A percentile compares a stretch with the other conserved stretches of the same genome.
Conservation (phyloP, 306 rosid species). For the Geum urbanum region DNA sequence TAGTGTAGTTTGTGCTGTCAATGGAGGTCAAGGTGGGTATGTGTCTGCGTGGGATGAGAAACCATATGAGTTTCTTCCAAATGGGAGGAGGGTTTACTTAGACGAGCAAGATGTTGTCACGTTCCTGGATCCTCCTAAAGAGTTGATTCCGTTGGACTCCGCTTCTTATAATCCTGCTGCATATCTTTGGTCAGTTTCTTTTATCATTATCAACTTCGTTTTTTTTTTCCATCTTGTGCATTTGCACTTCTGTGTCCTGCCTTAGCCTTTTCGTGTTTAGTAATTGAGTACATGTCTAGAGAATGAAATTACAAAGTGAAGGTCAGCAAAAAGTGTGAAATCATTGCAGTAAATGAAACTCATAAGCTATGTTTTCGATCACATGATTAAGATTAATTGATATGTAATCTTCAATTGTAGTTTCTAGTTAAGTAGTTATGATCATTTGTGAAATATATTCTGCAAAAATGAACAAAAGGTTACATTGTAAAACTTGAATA, state of each 20-base stretch:
- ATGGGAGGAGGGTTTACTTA: conserved; percentile 50
- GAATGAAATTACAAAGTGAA: neutral
- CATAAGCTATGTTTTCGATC: neutral
- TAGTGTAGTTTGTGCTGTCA: conserved; percentile 21
- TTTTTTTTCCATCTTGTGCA: neutral
- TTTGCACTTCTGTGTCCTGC: neutral
- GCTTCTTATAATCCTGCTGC: conserved; percentile 78
- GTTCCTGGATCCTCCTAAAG: conserved; percentile 77
- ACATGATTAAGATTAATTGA: neutral
- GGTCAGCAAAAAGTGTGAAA: neutral
- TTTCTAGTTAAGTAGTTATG: neutral
- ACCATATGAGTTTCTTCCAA: conserved; percentile 57
- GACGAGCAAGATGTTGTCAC: conserved; percentile 75
- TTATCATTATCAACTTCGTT: neutral
- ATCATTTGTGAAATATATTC: neutral
- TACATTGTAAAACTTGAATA: neutral
- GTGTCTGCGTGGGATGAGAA: conserved; percentile 65
- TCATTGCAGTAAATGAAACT: neutral
- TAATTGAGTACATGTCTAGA: neutral
- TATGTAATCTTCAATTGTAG: neutral
- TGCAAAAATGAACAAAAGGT: neutral
- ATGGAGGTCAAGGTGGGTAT: conserved; percentile 30
- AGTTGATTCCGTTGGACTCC: conserved; percentile 60
- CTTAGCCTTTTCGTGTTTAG: neutral
- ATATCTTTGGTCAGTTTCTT: conserved; percentile 59